Percentiles rank a stretch among this genome's conserved stretches.
These are phyloP conservation scores for Cinchona pubescens DNA, from an alignment of 257 asterid species.

Conservation along the genomic window DNA sequence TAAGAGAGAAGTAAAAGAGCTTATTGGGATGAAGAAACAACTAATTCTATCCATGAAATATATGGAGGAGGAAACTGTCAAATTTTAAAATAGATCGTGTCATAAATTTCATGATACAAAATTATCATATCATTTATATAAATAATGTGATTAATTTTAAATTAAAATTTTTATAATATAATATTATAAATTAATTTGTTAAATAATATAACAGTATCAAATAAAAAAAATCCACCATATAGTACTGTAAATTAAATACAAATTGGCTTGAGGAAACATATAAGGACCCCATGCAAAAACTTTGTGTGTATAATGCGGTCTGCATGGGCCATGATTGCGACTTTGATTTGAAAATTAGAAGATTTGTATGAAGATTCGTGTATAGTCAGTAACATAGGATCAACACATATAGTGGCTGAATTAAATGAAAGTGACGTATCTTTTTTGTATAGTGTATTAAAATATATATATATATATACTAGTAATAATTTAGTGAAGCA, in stretches of 20 bases:
- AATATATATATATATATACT: background rate
- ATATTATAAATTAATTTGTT: too few species aligned
- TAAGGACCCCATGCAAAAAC: constrained; percentile 47
- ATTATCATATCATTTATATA: too few species aligned
- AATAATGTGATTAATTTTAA: too few species aligned
- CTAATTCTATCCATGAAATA: background rate
- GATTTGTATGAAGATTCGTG: constrained; percentile 7
- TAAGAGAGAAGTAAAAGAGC: constrained; percentile 4
- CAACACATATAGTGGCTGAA: constrained; percentile 8
- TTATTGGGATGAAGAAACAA: constrained; percentile 23
- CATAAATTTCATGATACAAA: too few species aligned
- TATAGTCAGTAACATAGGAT: constrained; percentile 1
- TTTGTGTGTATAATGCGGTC: constrained; percentile 43
- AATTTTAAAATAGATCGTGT: too few species aligned
- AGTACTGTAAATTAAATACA: too few species aligned
- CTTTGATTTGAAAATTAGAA: constrained; percentile 12
- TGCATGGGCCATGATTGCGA: constrained; percentile 69
- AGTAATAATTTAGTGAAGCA: too few species aligned
- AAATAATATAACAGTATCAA: too few species aligned
- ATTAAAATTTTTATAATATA: too few species aligned
- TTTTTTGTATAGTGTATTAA: background rate
- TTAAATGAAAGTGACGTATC: constrained; percentile 12
- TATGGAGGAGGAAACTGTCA: constrained; percentile 9
- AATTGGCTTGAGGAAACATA: too few species aligned
- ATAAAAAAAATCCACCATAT: too few species aligned